Evolutionary conservation across 257 asterid species (phyloP), one percentile per base, ranked within the genome.

Genomic region (Nicotiana otophora): DNA sequence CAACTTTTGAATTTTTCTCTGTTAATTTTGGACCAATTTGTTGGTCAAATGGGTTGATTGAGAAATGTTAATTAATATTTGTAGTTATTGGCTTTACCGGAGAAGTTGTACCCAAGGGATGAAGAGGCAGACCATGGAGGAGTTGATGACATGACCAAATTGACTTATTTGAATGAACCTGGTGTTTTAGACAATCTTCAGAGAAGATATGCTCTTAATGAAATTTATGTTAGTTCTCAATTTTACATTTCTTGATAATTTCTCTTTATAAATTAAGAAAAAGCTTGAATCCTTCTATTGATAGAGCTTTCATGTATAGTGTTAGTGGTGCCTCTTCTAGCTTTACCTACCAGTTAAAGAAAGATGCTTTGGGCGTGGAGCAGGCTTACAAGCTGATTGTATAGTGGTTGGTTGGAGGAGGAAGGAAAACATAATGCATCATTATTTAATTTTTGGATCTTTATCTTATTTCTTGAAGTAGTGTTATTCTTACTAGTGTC

Each of bases 131-230:
- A 96, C 80, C 92, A 94, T n/a, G 98, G 98, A 80, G 98, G 99
- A 64, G 99, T 94, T 75, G 98, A 96, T 85, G 98, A 96, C 72
- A 94, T 96, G 99, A 95, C 98, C 61, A 95, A 96, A 68, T 85
- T 96, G 90, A 94, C 97, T 63, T 96, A 92, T 81, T 85, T 96
- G 94, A 94, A 94, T 87, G 98, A 94, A 90, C 98, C 98, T 1
- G 97, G 98, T 31, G 98, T 96, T 84, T 97, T 96, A 77, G 98
- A 96, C 84, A 95, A 95, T 89, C 93, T 95, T 60, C 92, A 90
- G 84, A 92, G 96, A 86, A 86, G 98, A 89, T 95, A 95, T 65
- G 92, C 86, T 55, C 98, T 95, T 26, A 95, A 95, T 89, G 99
- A 95, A 85, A 94, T 95, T 66, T 94, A 95, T 84, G 99, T 95